Conservation (phyloP, 345 rosid species). For the Kandelia obovata region DNA sequence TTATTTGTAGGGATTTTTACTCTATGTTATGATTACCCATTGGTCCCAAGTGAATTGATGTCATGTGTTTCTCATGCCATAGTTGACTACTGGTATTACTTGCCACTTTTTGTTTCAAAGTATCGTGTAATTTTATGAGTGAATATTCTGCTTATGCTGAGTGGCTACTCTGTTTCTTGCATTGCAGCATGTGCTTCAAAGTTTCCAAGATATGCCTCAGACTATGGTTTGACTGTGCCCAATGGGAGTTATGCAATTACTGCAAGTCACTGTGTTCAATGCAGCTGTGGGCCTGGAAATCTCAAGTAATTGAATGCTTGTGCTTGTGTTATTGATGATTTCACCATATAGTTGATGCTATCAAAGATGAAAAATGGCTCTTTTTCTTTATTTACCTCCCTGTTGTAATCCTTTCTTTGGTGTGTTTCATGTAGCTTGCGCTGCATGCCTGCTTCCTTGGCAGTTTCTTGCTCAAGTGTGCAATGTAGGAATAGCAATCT, state of each 20-base stretch:
- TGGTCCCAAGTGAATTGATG: no score
- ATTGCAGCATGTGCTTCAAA: slow-evolving; percentile 85
- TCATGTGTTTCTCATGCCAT: no score
- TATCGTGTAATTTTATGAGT: no score
- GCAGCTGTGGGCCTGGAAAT: slow-evolving; percentile 85
- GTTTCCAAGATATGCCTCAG: slow-evolving; percentile 74
- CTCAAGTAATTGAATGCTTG: slow-evolving; percentile 51
- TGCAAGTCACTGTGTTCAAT: slow-evolving; percentile 94
- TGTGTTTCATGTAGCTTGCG: slow-evolving; percentile 53
- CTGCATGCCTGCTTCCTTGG: slow-evolving; percentile 83
- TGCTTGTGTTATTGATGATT: slow-evolving; percentile 9
- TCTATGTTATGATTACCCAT: no score
- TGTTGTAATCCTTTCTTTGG: slow-evolving; percentile 11
- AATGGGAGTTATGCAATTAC: slow-evolving; percentile 90
- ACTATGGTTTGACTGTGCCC: slow-evolving; percentile 69
- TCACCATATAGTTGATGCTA: neutral
- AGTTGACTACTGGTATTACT: no score
- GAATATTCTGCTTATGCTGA: no score
- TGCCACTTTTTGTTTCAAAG: no score
- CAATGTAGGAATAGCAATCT: slow-evolving; percentile 78
- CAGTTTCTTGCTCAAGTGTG: slow-evolving; percentile 96
- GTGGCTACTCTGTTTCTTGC: slow-evolving; percentile 11
- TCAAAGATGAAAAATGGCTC: neutral
- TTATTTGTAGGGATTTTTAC: no score
- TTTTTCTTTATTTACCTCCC: slow-evolving; percentile 2